These are phyloP conservation scores for Annulohypoxylon nitens DNA, from an alignment of 495 filamentous ascomycete species.

Conservation along the genomic window DNA sequence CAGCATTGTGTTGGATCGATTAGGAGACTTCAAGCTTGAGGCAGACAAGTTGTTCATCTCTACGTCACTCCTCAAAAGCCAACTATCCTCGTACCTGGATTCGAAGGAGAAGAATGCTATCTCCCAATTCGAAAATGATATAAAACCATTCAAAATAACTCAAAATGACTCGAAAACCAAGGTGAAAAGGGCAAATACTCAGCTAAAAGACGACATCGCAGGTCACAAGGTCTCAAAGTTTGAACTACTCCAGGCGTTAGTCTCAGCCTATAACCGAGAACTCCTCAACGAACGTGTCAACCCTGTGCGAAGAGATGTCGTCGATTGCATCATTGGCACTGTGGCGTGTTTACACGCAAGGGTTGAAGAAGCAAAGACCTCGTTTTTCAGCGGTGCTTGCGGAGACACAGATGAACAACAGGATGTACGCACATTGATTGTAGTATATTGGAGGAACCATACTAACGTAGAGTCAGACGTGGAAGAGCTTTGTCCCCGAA, in stretches of 20 bases:
- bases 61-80: neutral
- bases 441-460: neutral
- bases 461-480: neutral
- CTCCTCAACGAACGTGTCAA: neutral
- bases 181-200: neutral
- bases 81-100: neutral
- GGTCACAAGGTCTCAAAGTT: neutral
- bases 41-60: neutral
- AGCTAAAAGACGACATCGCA: neutral
- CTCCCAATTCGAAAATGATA: neutral
- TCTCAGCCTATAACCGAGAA: neutral
- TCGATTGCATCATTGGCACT: neutral
- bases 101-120: neutral
- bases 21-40: neutral
- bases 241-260: neutral
- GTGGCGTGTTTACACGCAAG: neutral
- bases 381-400: neutral
- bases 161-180: slow-evolving; percentile 1
- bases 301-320: neutral
- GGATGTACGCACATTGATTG: neutral
- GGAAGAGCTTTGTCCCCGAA: neutral
- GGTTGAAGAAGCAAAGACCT: neutral
- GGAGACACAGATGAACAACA: neutral
- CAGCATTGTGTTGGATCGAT: neutral
- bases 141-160: neutral